A percentile compares a stretch with the other conserved stretches of the same genome.
Conservation (phyloP, 768 basidiomycete genomes). For the Calocera viscosa region DNA sequence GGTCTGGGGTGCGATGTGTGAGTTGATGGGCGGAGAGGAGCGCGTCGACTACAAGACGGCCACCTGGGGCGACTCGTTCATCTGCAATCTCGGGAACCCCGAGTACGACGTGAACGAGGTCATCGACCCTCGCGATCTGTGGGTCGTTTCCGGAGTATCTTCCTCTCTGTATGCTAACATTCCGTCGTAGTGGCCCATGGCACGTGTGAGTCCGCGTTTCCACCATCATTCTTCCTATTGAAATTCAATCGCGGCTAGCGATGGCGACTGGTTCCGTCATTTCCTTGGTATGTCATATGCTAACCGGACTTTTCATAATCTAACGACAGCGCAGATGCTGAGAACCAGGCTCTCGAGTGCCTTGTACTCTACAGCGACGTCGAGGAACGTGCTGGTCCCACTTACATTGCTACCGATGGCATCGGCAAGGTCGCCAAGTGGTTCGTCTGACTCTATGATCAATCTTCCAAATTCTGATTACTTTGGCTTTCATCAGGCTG, state of each 20-base stretch:
- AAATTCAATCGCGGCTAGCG: not conserved
- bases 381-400: conserved; percentile 42
- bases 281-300: conserved; percentile 32
- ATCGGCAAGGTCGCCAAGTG: conserved; percentile 25
- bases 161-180: not conserved
- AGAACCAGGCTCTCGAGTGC: conserved; percentile 4
- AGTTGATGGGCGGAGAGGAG: conserved; percentile 48
- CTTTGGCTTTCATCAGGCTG: not conserved
- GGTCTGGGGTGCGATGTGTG: conserved; percentile 45
- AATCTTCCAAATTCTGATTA: not conserved
- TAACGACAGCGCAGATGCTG: not conserved
- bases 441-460: conserved; percentile 4
- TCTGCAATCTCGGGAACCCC: conserved; percentile 46
- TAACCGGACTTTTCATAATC: not conserved
- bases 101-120: conserved; percentile 20
- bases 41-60: conserved; percentile 32
- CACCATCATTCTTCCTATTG: not conserved
- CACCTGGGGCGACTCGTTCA: conserved; percentile 45
- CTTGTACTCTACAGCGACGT: conserved; percentile 52
- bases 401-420: conserved; percentile 50
- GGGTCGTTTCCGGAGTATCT: not conserved
- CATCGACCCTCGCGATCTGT: conserved; percentile 1
- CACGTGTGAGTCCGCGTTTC: not conserved
- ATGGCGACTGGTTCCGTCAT: conserved; percentile 15
- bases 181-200: not conserved